Evolutionary conservation across 2,329 filamentous ascomycete species (phyloP), one percentile per base, ranked within the genome.

Genomic region (Alternaria metachromatica): DNA sequence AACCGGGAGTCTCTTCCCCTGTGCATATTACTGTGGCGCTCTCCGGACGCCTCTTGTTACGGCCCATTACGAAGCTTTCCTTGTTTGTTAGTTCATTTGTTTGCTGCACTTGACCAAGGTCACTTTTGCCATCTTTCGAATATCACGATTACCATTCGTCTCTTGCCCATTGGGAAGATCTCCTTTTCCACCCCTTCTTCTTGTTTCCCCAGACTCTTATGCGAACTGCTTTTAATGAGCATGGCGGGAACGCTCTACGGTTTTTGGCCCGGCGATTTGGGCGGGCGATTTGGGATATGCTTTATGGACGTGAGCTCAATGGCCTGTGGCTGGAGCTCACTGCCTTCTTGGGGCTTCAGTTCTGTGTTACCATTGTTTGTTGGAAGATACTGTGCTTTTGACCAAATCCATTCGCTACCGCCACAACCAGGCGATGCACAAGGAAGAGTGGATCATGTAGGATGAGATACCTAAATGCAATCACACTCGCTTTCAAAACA

Each of bases 41-140:
- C 54, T 61, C 57, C 51, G 37, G 68, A 69, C 70, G 68, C 65
- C 63, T 73, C 67, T 70, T 68, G 64, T 78, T 76, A 73, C 67
- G 78, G 77, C 78, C 76, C 72, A 62, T 80, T 67, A 80, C 72
- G 78, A 80, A 69, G 73, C 56, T 76, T 73, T 71, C 62, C 65
- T 72, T 64, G 74, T 57, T 49, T 64, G 67, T 72, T 71, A 68
- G 55, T 71, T 67, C 62, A 71, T 72, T 68, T 68, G 73, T 62
- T 66, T 73, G 62, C 64, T 70, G 68, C 74, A 73, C 70, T 67
- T 66, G 66, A 61, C 64, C 62, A 50, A 67, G 62, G 67, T 67
- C 66, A 65, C 67, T 58, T 63, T 67, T 62, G 56, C 63, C 60
- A 61, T 65, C 61, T 67, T 60, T 72, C 37, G 62, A 69, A 63